Percentiles rank a stretch among this genome's conserved stretches.
Evolutionary conservation across 2,329 filamentous ascomycete species (phyloP).

Genomic region (Monilinia laxa): DNA sequence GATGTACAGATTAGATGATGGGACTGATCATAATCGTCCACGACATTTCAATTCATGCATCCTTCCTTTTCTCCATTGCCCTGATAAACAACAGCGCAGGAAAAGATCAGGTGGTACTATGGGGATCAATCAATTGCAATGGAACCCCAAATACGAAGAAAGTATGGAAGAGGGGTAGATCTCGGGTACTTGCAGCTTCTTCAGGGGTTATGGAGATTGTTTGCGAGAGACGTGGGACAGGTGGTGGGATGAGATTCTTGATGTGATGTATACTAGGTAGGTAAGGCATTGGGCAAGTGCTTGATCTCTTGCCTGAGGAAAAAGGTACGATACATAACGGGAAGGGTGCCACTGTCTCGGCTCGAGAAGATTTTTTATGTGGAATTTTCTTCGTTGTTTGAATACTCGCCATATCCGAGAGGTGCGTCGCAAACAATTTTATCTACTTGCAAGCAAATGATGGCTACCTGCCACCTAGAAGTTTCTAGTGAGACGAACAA

Average conservation of each 20-base stretch:
- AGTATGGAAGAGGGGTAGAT: slow-evolving; percentile 14
- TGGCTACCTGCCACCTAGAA: neutral
- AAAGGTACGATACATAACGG: neutral
- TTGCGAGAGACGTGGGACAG: slow-evolving; percentile 14
- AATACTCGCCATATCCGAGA: slow-evolving; percentile 17
- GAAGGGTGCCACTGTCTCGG: neutral
- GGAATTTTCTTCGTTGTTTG: neutral
- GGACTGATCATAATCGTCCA: neutral
- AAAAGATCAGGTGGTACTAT: neutral
- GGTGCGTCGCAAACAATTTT: slow-evolving; percentile 10
- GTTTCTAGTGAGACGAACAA: slow-evolving; percentile 6
- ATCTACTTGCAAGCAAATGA: neutral
- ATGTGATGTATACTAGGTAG: neutral
- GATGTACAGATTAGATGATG: neutral
- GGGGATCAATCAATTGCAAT: neutral
- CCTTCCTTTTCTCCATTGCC: slow-evolving; percentile 7
- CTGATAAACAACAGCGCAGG: slow-evolving; percentile 9
- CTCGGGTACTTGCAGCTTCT: slow-evolving; percentile 14
- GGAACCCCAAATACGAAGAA: slow-evolving; percentile 3
- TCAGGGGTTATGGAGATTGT: slow-evolving; percentile 14
- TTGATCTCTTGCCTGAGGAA: neutral
- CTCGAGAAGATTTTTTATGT: neutral
- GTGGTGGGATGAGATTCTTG: neutral
- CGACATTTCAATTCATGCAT: slow-evolving; percentile 15
- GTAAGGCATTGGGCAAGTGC: neutral